Conservation (phyloP, 176 grass and related monocot genomes). For the Bolboschoenus planiculmis region DNA sequence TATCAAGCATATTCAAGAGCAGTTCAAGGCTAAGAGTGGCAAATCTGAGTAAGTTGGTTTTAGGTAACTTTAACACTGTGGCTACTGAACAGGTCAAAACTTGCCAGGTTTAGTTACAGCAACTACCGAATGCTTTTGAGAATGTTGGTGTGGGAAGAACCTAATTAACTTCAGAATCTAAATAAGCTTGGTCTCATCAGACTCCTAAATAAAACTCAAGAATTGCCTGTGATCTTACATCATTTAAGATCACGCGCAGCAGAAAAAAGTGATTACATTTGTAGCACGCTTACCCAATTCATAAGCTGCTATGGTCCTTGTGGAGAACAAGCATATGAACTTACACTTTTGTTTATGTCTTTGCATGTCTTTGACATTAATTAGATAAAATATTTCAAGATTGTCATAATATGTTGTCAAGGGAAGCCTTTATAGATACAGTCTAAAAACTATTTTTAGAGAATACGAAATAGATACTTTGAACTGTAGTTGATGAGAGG, state of each 20-base stretch:
- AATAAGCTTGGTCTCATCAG: background rate
- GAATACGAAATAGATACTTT: background rate
- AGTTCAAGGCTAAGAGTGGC: conserved; percentile 86
- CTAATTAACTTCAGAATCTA: background rate
- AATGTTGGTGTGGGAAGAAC: background rate
- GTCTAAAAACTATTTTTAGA: background rate
- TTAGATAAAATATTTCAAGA: background rate
- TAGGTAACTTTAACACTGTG: background rate
- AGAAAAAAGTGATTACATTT: background rate
- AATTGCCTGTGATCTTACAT: background rate
- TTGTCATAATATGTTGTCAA: background rate
- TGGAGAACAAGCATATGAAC: background rate
- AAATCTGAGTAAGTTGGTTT: conserved; percentile 73
- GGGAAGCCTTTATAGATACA: background rate
- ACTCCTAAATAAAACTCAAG: background rate
- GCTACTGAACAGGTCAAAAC: background rate
- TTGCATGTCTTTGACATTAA: background rate
- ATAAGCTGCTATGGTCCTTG: background rate
- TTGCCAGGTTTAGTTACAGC: background rate
- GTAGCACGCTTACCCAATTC: background rate
- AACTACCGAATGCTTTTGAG: background rate
- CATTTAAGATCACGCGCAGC: background rate
- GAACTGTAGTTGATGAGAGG: background rate
- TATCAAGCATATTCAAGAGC: conserved; percentile 93
- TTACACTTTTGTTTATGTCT: background rate